A percentile compares a stretch with the other conserved stretches of the same genome.
These are phyloP conservation scores for Zanthoxylum bungeanum DNA, from an alignment of 345 rosid genomes.

Conservation along the genomic window DNA sequence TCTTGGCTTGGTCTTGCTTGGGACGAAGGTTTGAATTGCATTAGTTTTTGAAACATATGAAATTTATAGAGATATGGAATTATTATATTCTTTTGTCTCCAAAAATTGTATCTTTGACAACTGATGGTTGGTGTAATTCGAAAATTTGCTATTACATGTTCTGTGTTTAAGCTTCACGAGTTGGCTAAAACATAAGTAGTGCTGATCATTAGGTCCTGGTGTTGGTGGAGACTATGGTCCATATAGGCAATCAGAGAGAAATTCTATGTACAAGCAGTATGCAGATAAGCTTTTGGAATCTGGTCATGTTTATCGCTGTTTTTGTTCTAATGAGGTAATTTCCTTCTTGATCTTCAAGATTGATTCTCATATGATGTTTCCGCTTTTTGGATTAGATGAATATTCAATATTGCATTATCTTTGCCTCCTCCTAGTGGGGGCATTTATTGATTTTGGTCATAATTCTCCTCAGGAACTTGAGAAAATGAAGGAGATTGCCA, in stretches of 20 bases:
- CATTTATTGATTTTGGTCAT: conserved; percentile 1
- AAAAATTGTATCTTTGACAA: background rate
- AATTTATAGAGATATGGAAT: background rate
- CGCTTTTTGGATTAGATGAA: background rate
- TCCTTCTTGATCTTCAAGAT: background rate
- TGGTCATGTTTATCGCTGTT: conserved; percentile 87
- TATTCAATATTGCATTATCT: background rate
- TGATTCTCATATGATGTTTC: background rate
- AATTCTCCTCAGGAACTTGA: conserved; percentile 69
- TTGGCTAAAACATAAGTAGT: background rate
- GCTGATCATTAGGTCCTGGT: conserved; percentile 52
- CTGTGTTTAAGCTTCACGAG: background rate
- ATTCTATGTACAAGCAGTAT: conserved; percentile 67
- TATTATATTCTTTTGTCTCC: background rate
- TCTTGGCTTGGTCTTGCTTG: conserved; percentile 90
- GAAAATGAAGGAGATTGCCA: conserved; percentile 81
- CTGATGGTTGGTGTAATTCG: background rate
- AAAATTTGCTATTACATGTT: background rate
- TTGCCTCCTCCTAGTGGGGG: background rate
- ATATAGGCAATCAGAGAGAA: conserved; percentile 89
- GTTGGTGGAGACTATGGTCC: conserved; percentile 87
- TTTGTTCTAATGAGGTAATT: conserved; percentile 79
- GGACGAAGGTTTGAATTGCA: conserved; percentile 66
- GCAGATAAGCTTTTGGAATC: conserved; percentile 80
- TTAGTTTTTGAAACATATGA: background rate